Percentiles rank a stretch among this genome's conserved stretches.
These are phyloP conservation scores for Penicillium canescens DNA, from an alignment of 495 filamentous ascomycete species.

Conservation along the genomic window DNA sequence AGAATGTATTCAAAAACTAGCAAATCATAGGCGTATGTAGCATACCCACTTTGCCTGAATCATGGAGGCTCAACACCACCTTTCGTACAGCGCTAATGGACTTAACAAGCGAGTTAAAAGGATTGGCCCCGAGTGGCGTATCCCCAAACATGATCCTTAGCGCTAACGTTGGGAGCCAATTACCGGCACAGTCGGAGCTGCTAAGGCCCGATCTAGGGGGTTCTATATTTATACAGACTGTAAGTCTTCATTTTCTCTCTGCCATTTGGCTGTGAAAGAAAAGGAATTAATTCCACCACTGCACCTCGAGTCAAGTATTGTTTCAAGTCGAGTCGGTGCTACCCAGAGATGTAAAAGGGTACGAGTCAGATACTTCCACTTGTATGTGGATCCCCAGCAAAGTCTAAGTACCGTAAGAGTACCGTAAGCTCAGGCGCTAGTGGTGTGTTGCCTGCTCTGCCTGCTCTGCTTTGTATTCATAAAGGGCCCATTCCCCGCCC, in stretches of 20 bases:
- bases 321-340: too few species aligned
- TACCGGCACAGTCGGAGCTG: background rate
- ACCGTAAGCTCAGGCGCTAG: constrained; percentile 8
- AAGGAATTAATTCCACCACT: background rate
- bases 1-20: background rate
- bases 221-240: constrained; percentile 7
- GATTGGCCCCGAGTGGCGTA: background rate
- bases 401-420: constrained; percentile 1
- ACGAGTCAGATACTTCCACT: background rate
- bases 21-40: background rate
- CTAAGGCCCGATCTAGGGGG: background rate
- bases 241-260: background rate
- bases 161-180: constrained; percentile 5
- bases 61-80: constrained; percentile 8
- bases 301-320: too few species aligned
- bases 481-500: constrained; percentile 3
- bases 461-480: constrained; percentile 7
- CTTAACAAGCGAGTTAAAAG: background rate
- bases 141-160: background rate
- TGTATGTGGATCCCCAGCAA: background rate
- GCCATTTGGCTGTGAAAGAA: background rate
- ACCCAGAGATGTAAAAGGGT: background rate
- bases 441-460: constrained; percentile 7
- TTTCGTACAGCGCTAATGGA: background rate
- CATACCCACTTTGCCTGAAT: background rate